Base-by-base conservation (phyloP, 306 rosid genomes). In the Dalbergia cochinchinensis region DNA sequence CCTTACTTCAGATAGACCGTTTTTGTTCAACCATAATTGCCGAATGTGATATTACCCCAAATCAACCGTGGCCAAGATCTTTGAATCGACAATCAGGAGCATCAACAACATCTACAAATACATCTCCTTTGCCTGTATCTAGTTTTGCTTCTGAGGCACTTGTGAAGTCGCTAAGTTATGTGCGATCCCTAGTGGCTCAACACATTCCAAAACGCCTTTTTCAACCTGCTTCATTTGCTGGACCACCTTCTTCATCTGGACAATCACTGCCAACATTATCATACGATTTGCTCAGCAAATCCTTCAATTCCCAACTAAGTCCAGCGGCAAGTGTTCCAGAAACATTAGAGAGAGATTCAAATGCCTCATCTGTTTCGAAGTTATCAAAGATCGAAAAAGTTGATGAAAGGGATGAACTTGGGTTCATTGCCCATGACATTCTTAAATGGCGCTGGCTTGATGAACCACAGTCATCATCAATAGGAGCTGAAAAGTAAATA, bases 391-490 rank as follows among this genome's bases (percentile, higher is more conserved):
- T 82, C 1, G 96, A 89, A 83, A 87, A 79, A 72, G 78, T 75
- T 86, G 93, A 89, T 78, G 94, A 90, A 85, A 83, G 69, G 22
- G 91, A 88, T n/a, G 91, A 96, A 86, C 73, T 76, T 74, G 90
- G 85, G 77, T 91, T 88, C 87, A 82, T 91, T 82, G 91, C 99
- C 63, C 78, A 77, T 63, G 99, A 96, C 76, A 93, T 89, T 84
- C 84, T 96, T 53, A 89, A 94, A 75, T 96, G 99, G 99, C 98
- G 98, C 77, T 96, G 99, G 99, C 92, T 89, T 48, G 93, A 90
- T 83, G 93, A 88, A 67, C 81, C 77, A 3, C 92, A 71, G 62
- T 83, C 90, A 66, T 87, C 98, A 60, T 84, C 81, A 58, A 78
- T 85, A 59, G 89, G 78, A 82, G 68, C 83, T 64, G 94, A 91